phyloP scores from a whole-genome alignment of 345 rosid genomes.

The Gossypium rotundifolium region DNA sequence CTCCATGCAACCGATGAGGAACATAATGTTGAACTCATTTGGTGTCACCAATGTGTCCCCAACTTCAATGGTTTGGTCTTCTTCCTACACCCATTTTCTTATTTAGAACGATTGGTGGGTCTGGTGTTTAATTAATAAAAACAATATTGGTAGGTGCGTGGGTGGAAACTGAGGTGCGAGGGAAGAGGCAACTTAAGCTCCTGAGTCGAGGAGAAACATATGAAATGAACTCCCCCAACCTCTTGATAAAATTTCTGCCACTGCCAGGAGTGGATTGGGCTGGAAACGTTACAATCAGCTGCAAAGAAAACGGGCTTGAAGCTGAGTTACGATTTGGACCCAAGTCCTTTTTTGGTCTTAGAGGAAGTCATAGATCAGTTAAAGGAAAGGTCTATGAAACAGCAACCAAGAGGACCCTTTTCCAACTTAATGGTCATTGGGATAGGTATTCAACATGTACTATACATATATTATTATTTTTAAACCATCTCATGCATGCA shows the following conservation, averaged over 20 bases:
- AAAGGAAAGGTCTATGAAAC: constrained; percentile 60
- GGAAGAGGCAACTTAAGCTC: constrained; percentile 60
- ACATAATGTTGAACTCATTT: constrained; percentile 49
- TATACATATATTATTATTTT: no score
- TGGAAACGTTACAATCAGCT: constrained; percentile 50
- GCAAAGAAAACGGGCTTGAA: constrained; percentile 56
- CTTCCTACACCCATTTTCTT: not conserved
- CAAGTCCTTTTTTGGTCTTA: constrained; percentile 33
- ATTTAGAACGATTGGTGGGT: not conserved
- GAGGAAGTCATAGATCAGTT: constrained; percentile 38
- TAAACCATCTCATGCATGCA: no score
- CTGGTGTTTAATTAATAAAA: not conserved
- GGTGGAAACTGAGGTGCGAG: constrained; percentile 63
- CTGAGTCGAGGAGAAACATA: constrained; percentile 53
- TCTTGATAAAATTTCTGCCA: constrained; percentile 56
- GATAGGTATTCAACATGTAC: constrained; percentile 39
- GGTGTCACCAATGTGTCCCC: constrained; percentile 64
- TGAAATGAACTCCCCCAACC: constrained; percentile 71
- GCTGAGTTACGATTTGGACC: constrained; percentile 49
- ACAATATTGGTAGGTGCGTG: constrained; percentile 38
- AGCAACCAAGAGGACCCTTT: constrained; percentile 35
- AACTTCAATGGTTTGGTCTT: constrained; percentile 49
- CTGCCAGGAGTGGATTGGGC: constrained; percentile 55
- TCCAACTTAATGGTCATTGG: constrained; percentile 67
- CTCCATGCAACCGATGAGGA: constrained; percentile 74